Conservation (phyloP, 23 red algal species). For the Cyanidium caldarium region DNA sequence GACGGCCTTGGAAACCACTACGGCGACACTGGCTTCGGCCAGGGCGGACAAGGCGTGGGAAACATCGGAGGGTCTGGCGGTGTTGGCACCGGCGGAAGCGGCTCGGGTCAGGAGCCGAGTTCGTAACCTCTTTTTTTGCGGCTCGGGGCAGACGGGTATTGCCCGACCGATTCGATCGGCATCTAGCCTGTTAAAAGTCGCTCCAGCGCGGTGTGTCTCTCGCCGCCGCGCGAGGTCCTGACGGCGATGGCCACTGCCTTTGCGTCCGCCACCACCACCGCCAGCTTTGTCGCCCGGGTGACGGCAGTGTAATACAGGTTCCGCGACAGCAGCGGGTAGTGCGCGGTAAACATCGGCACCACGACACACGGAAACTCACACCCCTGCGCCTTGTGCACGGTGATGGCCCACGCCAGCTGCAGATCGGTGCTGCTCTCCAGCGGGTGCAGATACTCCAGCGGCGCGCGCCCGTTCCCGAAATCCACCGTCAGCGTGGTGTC, state of each 20-base stretch:
- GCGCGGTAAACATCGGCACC: conserved; percentile 3
- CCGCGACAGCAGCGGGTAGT: conserved; percentile 7
- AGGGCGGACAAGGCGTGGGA: no score
- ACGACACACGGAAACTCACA: conserved; percentile 12
- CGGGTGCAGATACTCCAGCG: neutral
- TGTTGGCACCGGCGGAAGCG: no score
- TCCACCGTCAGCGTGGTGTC: conserved; percentile 7
- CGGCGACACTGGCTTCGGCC: no score
- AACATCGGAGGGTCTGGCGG: no score
- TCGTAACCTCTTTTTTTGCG: no score
- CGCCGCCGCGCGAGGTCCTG: no score
- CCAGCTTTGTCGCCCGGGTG: neutral
- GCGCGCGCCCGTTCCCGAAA: conserved; percentile 3
- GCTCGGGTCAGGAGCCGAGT: no score
- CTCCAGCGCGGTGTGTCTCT: no score
- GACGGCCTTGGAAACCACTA: no score
- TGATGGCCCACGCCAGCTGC: conserved; percentile 9
- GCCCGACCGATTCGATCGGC: no score
- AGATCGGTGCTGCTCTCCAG: neutral
- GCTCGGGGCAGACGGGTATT: no score
- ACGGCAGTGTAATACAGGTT: conserved; percentile 17
- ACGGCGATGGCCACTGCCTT: neutral
- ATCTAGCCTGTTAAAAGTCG: no score
- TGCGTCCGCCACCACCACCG: neutral
- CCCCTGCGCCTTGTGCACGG: conserved; percentile 22